Conservation (phyloP, 352 stramenopile species). For the Pythium guiyangense region DNA sequence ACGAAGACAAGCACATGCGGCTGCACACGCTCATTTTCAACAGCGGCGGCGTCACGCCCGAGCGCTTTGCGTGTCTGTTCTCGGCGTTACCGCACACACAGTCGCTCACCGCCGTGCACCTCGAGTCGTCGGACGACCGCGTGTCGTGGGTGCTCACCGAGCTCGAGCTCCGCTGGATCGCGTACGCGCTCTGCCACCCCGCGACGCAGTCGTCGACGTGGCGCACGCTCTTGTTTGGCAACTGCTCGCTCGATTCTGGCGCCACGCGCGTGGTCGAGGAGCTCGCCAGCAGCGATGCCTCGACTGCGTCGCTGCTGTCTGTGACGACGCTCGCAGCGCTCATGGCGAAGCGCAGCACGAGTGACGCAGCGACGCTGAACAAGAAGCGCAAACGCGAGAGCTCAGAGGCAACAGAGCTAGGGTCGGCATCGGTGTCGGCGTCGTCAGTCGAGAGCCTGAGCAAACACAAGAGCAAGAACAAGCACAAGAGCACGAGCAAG, state of each 20-base stretch:
- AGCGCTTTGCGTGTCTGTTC: background rate
- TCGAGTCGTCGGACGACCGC: constrained; percentile 26
- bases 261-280: background rate
- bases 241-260: too few species aligned
- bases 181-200: background rate
- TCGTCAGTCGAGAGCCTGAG: too few species aligned
- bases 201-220: too few species aligned
- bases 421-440: too few species aligned
- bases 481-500: too few species aligned
- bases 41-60: background rate
- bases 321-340: background rate
- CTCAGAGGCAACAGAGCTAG: too few species aligned
- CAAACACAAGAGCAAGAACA: too few species aligned
- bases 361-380: background rate
- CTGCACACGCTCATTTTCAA: background rate
- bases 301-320: background rate
- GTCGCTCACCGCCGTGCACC: constrained; percentile 18
- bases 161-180: constrained; percentile 13
- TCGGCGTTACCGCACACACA: background rate
- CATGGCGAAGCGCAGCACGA: background rate
- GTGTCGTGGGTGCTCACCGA: constrained; percentile 31
- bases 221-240: too few species aligned
- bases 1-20: background rate
- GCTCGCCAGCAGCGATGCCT: background rate
- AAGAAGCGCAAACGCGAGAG: too few species aligned